A percentile compares a stretch with the other conserved stretches of the same genome.
phyloP scores from a whole-genome alignment of 352 stramenopile genomes.

The Phytophthora melonis region DNA sequence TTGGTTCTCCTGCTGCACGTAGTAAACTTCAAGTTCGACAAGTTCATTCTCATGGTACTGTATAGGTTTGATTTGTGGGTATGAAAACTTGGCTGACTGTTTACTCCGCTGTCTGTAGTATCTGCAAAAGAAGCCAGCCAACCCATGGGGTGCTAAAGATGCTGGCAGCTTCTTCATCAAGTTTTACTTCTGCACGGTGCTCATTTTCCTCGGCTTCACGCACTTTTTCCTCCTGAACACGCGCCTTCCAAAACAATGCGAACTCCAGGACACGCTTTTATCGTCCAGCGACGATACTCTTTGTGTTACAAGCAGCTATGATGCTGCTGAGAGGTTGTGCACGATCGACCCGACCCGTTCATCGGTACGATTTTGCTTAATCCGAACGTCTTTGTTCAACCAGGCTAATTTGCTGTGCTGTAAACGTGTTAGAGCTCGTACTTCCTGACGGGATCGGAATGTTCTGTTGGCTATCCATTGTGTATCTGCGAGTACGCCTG shows the following conservation, averaged over 20 bases:
- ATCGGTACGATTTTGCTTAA: constrained; percentile 40
- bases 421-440: constrained; percentile 45
- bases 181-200: constrained; percentile 82
- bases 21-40: constrained; percentile 88
- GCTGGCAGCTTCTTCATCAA: constrained; percentile 90
- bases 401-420: background rate
- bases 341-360: constrained; percentile 37
- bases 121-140: constrained; percentile 80
- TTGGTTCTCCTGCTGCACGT: constrained; percentile 65
- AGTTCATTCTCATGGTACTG: constrained; percentile 70
- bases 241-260: constrained; percentile 64
- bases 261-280: constrained; percentile 53
- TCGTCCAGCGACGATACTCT: constrained; percentile 28
- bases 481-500: constrained; percentile 73
- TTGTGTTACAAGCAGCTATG: constrained; percentile 46
- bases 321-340: constrained; percentile 43
- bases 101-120: constrained; percentile 29
- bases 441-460: constrained; percentile 52
- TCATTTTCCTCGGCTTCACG: constrained; percentile 67
- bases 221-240: constrained; percentile 69
- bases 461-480: constrained; percentile 54
- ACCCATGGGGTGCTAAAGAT: constrained; percentile 78
- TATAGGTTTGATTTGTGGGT: background rate
- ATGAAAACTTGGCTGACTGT: background rate
- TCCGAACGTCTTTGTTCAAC: background rate